phyloP scores from a whole-genome alignment of 371 early-diverging fungal genomes.

The Syncephalastrum sp. region DNA sequence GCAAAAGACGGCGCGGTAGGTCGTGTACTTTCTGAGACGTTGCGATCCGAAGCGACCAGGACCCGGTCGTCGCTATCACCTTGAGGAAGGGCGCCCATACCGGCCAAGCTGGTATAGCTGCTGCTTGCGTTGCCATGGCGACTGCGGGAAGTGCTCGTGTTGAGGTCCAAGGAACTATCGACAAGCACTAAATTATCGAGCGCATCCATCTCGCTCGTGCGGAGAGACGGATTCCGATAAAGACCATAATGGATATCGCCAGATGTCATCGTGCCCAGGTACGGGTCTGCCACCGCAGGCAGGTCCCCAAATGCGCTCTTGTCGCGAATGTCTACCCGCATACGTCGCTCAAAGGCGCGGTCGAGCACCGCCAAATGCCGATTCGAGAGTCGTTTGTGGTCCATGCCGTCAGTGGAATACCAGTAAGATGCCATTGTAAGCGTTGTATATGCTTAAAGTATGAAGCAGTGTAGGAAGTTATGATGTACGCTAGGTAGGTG shows the following conservation, averaged over 20 bases:
- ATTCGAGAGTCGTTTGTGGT: conserved; percentile 17
- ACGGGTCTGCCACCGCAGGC: conserved; percentile 20
- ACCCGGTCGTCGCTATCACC: not conserved
- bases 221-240: conserved; percentile 19
- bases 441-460: not conserved
- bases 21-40: not conserved
- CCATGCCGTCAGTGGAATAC: conserved; percentile 26
- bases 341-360: conserved; percentile 17
- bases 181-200: not conserved
- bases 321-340: conserved; percentile 19
- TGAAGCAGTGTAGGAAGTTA: conserved; percentile 1
- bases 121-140: too few relatives aligned
- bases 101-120: too few relatives aligned
- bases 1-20: too few relatives aligned
- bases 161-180: not conserved
- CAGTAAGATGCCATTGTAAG: conserved; percentile 18
- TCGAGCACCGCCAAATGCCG: conserved; percentile 18
- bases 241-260: conserved; percentile 30
- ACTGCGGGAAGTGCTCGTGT: too few relatives aligned
- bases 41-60: conserved; percentile 7
- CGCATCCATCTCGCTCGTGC: not conserved
- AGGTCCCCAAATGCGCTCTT: conserved; percentile 19
- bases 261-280: conserved; percentile 25
- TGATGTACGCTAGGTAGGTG: not conserved
- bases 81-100: too few relatives aligned